Base-by-base conservation (phyloP, 1,139 yeast genomes). In the Pichia sp. region DNA sequence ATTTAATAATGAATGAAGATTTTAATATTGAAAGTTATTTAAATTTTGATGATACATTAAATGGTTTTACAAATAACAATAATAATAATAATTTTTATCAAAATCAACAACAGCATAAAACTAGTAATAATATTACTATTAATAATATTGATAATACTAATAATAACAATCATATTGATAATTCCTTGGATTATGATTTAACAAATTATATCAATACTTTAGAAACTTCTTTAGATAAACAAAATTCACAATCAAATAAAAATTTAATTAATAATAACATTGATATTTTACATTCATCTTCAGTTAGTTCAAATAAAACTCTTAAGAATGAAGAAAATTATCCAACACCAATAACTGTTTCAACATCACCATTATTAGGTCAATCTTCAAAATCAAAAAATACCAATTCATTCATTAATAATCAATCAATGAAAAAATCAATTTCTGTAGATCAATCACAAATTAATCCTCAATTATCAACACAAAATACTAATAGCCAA, bases 21-120 rank as follows among this genome's bases (percentile, higher is more conserved):
- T 60, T 60, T 40, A 56, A 59, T 42, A 55, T 62, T 38, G 64
- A 61, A 41, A 49, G 47, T 40, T 60, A 59, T 40, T 45, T 61
- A 34, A 60, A 58, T 35, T 56, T 61, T 30, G 64, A 57, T 43
- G 57, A 54, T 28, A 52, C 43, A 23, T 16, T 35, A 16, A 39
- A n/a, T 27, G 37, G 20, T 24, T 36, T 27, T 16, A 30, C 25
- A 10, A 37, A 31, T 20, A 30, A 35, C 11, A 23, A 20, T 30
- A 27, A 16, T 25, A 43, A 38, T 20, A 36, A 36, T 22, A 37
- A 24, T 23, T 27, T 29, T 39, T 33, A 5, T 36, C n/a, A n/a
- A n/a, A n/a, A n/a, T n/a, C n/a, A n/a, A n/a, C n/a, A n/a, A n/a
- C n/a, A n/a, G n/a, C n/a, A n/a, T n/a, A n/a, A n/a, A n/a, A n/a